Evolutionary conservation across 2,329 filamentous ascomycete genomes (phyloP), one percentile per base, ranked within the genome.

Genomic region (Myrmaecium sp.): DNA sequence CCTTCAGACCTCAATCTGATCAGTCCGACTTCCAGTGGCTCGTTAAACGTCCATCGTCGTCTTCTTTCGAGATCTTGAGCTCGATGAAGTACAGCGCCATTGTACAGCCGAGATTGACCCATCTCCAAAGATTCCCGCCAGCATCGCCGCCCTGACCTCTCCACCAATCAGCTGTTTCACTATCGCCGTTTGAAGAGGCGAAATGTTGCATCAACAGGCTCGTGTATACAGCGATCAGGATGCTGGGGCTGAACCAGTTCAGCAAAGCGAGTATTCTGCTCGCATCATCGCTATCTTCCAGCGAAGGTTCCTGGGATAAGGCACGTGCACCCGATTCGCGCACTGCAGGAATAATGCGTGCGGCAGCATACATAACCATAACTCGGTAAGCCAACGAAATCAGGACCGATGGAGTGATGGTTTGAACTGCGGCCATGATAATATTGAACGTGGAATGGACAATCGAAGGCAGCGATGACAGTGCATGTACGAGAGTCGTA

Each of bases 201-300:
- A 98, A 95, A 51, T 98, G 89, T 50, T 95, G 89, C 59, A 95
- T 75, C 17, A 98, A 58, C 26, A 98, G 57, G 52, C 84, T 94
- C 2, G 89, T 98, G 52, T 98, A 98, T 16, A 95, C 84, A 4
- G 89, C 79, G 33, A 98, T 86, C 29, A 98, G 64, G 30, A 95
- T 91, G 14, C 80, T 91, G 0, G 89, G 86, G 11, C 81, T 89
- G 55, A 94, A 95, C 71, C 84, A 94, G 40, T 77, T 89, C 21
- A 95, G 59, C 36, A 94, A 69, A 1, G 77, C 80, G 10, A 95
- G 58, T 5, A 93, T 59, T 38, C 74, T 76, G 39, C 74, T 80
- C 13, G 83, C 81, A 5, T 74, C 74, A 41, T 93, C 83, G 8
- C 71, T 70, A 35, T 95, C 86, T 31, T 93, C 83, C 21, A 92